phyloP scores from a whole-genome alignment of 2,329 filamentous ascomycete species.

The Penicillium sclerotigenum region DNA sequence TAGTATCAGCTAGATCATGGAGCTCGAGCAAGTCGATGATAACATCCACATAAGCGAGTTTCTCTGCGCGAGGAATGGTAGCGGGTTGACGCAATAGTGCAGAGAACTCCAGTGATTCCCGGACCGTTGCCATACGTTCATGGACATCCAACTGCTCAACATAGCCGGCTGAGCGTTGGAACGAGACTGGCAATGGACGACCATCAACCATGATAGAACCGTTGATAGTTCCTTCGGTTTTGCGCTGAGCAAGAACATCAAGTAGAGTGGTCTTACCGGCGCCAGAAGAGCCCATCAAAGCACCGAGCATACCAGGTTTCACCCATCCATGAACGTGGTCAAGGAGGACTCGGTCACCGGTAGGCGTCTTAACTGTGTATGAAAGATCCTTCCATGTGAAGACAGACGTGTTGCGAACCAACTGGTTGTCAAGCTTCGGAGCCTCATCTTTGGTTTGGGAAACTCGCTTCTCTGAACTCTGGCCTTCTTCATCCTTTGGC shows the following conservation, averaged over 20 bases:
- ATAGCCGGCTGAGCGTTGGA: conserved; percentile 66
- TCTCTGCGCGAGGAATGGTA: conserved; percentile 53
- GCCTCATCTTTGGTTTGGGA: conserved; percentile 20
- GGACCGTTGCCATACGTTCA: conserved; percentile 62
- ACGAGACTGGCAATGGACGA: conserved; percentile 55
- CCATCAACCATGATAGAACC: conserved; percentile 68
- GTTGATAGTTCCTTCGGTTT: conserved; percentile 59
- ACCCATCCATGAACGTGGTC: conserved; percentile 71
- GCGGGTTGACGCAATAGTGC: conserved; percentile 59
- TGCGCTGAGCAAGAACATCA: conserved; percentile 70
- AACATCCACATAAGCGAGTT: conserved; percentile 62
- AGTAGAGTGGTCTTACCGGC: conserved; percentile 74
- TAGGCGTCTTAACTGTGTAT: conserved; percentile 64
- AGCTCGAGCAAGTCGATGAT: conserved; percentile 64
- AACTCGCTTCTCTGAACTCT: conserved; percentile 27
- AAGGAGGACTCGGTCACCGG: conserved; percentile 55
- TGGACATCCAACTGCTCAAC: conserved; percentile 69
- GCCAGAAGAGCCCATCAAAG: conserved; percentile 73
- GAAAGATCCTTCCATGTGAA: conserved; percentile 73
- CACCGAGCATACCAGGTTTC: conserved; percentile 72
- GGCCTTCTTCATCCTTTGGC: conserved; percentile 52
- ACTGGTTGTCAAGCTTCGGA: conserved; percentile 36
- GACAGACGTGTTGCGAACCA: conserved; percentile 62
- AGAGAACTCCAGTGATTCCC: conserved; percentile 65
- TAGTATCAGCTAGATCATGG: conserved; percentile 60